These are phyloP conservation scores for Apiotrichum siamense DNA, from an alignment of 1,284 basidiomycete genomes.

Conservation along the genomic window DNA sequence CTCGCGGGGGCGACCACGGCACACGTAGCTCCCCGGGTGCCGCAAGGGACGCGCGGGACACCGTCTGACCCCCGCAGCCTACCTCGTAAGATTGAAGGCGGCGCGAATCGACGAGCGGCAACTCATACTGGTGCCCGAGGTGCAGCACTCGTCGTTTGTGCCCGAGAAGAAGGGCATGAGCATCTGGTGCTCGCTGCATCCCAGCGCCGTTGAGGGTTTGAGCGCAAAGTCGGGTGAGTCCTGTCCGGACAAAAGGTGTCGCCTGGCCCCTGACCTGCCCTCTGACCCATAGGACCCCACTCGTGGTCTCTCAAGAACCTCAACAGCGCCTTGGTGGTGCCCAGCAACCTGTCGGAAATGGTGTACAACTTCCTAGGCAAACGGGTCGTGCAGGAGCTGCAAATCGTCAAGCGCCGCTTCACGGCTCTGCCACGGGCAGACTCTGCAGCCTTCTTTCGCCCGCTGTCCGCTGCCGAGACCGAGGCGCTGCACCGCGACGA, in stretches of 20 bases:
- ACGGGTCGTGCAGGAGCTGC: slow-evolving; percentile 18
- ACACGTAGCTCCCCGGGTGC: not conserved
- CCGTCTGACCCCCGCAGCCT: too few species aligned
- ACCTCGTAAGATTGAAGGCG: too few species aligned
- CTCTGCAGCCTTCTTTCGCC: not conserved
- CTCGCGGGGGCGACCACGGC: too few species aligned
- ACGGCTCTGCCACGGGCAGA: not conserved
- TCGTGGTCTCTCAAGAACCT: not conserved
- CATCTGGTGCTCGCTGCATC: too few species aligned
- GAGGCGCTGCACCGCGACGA: not conserved
- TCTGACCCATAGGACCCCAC: not conserved
- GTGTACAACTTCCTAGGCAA: slow-evolving; percentile 13
- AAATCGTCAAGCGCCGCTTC: slow-evolving; percentile 7
- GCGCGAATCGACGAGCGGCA: too few species aligned
- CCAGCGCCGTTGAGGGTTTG: slow-evolving; percentile 2
- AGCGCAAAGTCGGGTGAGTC: not conserved
- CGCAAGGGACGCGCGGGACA: slow-evolving; percentile 4
- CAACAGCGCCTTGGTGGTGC: not conserved
- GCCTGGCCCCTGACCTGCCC: too few species aligned
- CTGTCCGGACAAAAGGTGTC: not conserved
- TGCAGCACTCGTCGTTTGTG: too few species aligned
- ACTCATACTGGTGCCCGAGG: too few species aligned
- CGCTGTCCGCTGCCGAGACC: not conserved
- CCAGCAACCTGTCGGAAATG: slow-evolving; percentile 3
- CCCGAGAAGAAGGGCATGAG: too few species aligned